Conservation (phyloP, 352 stramenopile species). For the Pythium rhizo-oryzae region DNA sequence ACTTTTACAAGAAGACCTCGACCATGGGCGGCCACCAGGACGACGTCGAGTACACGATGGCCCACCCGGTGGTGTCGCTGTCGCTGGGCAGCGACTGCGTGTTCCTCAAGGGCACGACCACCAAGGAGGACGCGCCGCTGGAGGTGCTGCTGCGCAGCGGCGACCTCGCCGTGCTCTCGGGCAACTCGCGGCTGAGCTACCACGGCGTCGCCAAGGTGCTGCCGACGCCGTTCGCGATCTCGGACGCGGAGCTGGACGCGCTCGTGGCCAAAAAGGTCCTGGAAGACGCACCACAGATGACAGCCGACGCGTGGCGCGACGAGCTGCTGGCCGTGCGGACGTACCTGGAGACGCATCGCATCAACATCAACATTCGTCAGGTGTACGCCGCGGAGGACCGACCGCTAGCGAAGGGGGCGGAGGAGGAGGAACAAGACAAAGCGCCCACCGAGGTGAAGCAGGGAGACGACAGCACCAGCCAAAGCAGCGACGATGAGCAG, state of each 20-base stretch:
- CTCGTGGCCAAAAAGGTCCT: slow-evolving; percentile 24
- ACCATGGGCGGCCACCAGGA: slow-evolving; percentile 84
- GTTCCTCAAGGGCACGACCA: slow-evolving; percentile 73
- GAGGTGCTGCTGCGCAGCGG: slow-evolving; percentile 68
- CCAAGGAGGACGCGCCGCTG: slow-evolving; percentile 65
- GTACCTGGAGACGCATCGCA: slow-evolving; percentile 62
- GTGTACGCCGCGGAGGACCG: slow-evolving; percentile 43
- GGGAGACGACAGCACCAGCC: not conserved
- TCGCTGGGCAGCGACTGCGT: slow-evolving; percentile 71
- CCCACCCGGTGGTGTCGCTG: slow-evolving; percentile 78
- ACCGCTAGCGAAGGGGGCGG: not conserved
- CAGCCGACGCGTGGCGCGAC: slow-evolving; percentile 23
- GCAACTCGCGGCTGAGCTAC: slow-evolving; percentile 66
- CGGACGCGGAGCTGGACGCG: slow-evolving; percentile 28
- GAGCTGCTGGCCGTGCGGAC: slow-evolving; percentile 45
- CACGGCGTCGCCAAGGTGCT: slow-evolving; percentile 71
- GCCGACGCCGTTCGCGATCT: slow-evolving; percentile 44
- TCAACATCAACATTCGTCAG: slow-evolving; percentile 86
- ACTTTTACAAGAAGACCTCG: slow-evolving; percentile 82
- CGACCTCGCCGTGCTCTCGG: slow-evolving; percentile 66
- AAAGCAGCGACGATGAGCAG: not conserved
- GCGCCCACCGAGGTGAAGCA: not conserved
- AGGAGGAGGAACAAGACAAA: not conserved
- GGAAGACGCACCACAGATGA: not conserved
- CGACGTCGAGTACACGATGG: slow-evolving; percentile 85